Percentiles rank a stretch among this genome's conserved stretches.
Evolutionary conservation across 805 yeast genomes (phyloP).

Genomic region (Ogataea populi-albae): DNA sequence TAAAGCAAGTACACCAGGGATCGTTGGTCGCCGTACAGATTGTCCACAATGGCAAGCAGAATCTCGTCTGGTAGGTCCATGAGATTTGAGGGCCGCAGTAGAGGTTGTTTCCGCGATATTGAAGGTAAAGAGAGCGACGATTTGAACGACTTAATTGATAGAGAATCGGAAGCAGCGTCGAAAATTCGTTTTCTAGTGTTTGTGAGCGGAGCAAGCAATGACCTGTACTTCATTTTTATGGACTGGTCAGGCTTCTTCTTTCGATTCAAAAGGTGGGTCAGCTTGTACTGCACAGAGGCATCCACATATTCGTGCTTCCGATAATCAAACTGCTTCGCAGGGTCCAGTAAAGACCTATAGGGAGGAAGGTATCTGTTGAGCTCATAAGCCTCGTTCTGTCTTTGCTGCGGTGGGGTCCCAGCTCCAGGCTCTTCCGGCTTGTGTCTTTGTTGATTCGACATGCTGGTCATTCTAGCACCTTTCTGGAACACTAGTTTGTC

Average conservation of each 20-base stretch:
- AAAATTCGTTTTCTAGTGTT: conserved; percentile 27
- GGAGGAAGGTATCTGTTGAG: conserved; percentile 42
- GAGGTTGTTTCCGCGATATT: conserved; percentile 6
- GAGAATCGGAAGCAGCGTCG: conserved; percentile 43
- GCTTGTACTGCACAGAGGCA: conserved; percentile 19
- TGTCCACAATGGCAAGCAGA: conserved; percentile 34
- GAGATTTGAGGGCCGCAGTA: conserved; percentile 10
- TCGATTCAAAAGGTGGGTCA: conserved; percentile 11
- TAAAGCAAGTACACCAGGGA: conserved; percentile 46
- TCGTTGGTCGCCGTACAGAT: conserved; percentile 36
- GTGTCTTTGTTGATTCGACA: no score
- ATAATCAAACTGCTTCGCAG: conserved; percentile 50
- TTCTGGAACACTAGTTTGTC: no score
- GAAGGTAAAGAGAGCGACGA: conserved; percentile 23
- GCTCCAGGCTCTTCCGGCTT: no score
- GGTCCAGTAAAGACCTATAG: conserved; percentile 50
- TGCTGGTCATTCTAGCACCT: no score
- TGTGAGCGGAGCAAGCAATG: conserved; percentile 37
- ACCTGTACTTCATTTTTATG: conserved; percentile 48
- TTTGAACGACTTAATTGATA: conserved; percentile 38
- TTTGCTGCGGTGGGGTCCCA: no score
- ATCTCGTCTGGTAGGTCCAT: conserved; percentile 44
- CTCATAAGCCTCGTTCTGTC: conserved; percentile 16
- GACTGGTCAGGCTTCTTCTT: conserved; percentile 11
- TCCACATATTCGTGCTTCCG: conserved; percentile 40